phyloP scores from a whole-genome alignment of 371 early-diverging fungal species.

The Mortierella polycephala region DNA sequence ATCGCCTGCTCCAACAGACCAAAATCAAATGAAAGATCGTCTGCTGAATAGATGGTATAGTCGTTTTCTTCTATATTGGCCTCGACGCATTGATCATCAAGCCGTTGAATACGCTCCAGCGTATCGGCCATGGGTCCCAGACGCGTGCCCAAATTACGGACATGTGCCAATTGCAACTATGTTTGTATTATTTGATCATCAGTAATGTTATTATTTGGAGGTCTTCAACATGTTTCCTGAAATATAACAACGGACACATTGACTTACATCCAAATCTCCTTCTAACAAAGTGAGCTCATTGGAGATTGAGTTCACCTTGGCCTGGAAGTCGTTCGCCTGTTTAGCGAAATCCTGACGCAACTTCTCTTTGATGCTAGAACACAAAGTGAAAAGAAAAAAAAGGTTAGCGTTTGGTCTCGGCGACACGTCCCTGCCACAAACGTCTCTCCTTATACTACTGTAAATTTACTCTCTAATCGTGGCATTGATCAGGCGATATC shows the following conservation, averaged over 20 bases:
- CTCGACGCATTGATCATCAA: constrained; percentile 79
- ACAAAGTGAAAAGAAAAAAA: background rate
- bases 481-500: constrained; percentile 82
- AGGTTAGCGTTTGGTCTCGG: background rate
- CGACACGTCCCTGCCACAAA: too few species aligned
- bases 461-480: constrained; percentile 79
- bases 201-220: background rate
- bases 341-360: constrained; percentile 78
- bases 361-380: constrained; percentile 77
- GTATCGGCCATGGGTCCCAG: constrained; percentile 65
- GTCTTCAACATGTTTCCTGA: too few species aligned
- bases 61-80: constrained; percentile 95
- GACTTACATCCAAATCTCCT: constrained; percentile 72
- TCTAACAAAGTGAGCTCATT: constrained; percentile 72
- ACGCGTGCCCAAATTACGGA: constrained; percentile 62
- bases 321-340: constrained; percentile 81
- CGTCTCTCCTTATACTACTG: background rate
- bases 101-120: constrained; percentile 66
- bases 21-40: constrained; percentile 90
- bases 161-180: constrained; percentile 74
- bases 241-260: background rate
- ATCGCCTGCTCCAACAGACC: constrained; percentile 81
- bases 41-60: constrained; percentile 89
- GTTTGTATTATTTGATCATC: background rate
- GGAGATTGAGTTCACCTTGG: constrained; percentile 73